Base-by-base conservation (phyloP, 1,139 yeast species). In the Pichia sp. region DNA sequence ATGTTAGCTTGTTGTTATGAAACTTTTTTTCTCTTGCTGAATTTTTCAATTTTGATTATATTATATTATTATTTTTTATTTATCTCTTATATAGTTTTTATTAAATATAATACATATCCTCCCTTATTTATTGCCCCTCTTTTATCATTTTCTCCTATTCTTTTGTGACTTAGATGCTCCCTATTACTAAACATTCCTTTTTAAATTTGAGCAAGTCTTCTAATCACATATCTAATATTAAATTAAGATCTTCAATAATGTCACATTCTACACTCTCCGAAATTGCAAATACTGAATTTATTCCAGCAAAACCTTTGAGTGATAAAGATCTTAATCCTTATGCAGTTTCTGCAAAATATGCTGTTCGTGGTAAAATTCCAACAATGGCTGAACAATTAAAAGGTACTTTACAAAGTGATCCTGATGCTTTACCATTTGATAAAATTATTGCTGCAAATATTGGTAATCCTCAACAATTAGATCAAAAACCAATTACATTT, bases 391-490 rank as follows among this genome's bases (percentile, higher is more conserved):
- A 90, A 59, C 87, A 89, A 61, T 69, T 94, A 50, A 73, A 80
- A 48, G 67, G 66, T 10, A 74, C 80, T 52, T 68, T 84, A 41
- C 61, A 64, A 28, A 61, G 67, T 39, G 70, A 76, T 41, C 80
- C 82, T 23, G 73, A 70, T 32, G 78, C 86, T 3, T 68, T 87
- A 51, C 95, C 96, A 1, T 94, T 89, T 60, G 69, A 74, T 40
- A 68, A 76, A 51, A 87, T 92, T 55, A 82, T 92, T 60, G 80
- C 79, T 57, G 95, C 97, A 51, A 92, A 94, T 64, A 92, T 92
- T 51, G 98, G 98, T 31, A 94, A 94, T 62, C 98, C 98, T 2
- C 98, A 92, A 65, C 97, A 90, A 62, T 73, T 92, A 58, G 92
- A 87, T 57, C 99, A 92, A 65, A 76, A 81, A 58, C 98, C 98